These are phyloP conservation scores for Zasmidium citrigriseum DNA, from an alignment of 2,329 filamentous ascomycete genomes.

Conservation along the genomic window DNA sequence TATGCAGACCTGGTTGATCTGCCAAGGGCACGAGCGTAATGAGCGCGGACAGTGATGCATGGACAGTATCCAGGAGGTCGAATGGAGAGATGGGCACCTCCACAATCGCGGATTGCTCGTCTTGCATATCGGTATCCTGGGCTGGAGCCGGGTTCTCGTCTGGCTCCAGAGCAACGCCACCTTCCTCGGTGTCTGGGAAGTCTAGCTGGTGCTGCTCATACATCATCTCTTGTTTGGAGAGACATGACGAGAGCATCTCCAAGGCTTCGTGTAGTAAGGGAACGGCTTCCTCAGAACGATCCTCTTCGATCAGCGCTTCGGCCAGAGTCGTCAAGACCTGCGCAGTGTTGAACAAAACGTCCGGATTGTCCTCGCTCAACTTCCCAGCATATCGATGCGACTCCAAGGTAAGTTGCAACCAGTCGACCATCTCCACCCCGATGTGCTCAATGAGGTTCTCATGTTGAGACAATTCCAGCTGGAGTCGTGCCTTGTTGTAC, in stretches of 20 bases:
- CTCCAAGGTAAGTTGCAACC: conserved; percentile 61
- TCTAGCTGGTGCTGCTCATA: conserved; percentile 43
- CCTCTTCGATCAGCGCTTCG: conserved; percentile 59
- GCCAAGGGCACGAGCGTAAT: conserved; percentile 52
- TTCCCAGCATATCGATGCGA: conserved; percentile 64
- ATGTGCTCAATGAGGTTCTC: conserved; percentile 61
- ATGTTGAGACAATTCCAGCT: conserved; percentile 70
- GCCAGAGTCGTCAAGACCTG: conserved; percentile 69
- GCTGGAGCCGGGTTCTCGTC: conserved; percentile 17
- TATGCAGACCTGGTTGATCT: conserved; percentile 48
- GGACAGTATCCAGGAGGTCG: conserved; percentile 67
- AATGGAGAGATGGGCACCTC: conserved; percentile 65
- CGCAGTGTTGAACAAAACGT: conserved; percentile 70
- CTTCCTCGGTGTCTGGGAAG: conserved; percentile 34
- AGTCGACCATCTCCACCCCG: conserved; percentile 53
- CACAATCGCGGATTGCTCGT: conserved; percentile 67
- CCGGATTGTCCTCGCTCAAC: conserved; percentile 63
- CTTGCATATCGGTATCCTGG: conserved; percentile 33
- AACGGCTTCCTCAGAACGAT: conserved; percentile 50
- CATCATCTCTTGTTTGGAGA: conserved; percentile 47
- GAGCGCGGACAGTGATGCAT: conserved; percentile 59
- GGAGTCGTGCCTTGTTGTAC: conserved; percentile 73
- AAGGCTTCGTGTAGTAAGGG: conserved; percentile 61
- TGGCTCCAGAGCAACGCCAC: conserved; percentile 28
- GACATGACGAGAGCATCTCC: conserved; percentile 57